Evolutionary conservation across 805 yeast genomes (phyloP).

Genomic region (Candida palmyrensis): DNA sequence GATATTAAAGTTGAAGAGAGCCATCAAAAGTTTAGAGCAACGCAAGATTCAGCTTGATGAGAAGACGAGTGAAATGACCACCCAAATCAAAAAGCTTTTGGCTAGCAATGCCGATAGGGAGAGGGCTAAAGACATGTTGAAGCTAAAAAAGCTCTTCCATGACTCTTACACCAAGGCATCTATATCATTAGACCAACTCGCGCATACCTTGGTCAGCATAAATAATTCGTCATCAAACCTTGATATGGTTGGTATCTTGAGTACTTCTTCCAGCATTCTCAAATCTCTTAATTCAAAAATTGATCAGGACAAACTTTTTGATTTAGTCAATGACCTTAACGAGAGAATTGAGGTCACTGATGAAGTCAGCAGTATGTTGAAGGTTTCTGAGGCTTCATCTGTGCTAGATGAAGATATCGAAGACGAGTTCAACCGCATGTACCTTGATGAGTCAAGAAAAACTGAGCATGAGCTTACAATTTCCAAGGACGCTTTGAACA

Average conservation of each 20-base stretch:
- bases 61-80: slow-evolving; percentile 14
- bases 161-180: slow-evolving; percentile 15
- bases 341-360: slow-evolving; percentile 23
- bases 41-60: slow-evolving; percentile 15
- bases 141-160: slow-evolving; percentile 6
- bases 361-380: slow-evolving; percentile 22
- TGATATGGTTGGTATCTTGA: slow-evolving; percentile 19
- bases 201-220: slow-evolving; percentile 22
- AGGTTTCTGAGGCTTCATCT: neutral
- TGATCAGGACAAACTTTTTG: slow-evolving; percentile 21
- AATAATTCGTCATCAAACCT: slow-evolving; percentile 30
- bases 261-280: slow-evolving; percentile 20
- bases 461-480: too few relatives aligned
- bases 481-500: too few relatives aligned
- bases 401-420: slow-evolving; percentile 22
- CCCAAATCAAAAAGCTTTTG: slow-evolving; percentile 11
- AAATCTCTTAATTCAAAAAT: slow-evolving; percentile 22
- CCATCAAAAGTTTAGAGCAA: slow-evolving; percentile 13
- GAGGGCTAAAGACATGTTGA: slow-evolving; percentile 1
- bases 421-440: slow-evolving; percentile 24
- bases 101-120: neutral
- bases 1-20: slow-evolving; percentile 21
- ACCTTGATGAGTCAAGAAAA: too few relatives aligned
- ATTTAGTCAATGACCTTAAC: slow-evolving; percentile 22
- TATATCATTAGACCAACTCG: slow-evolving; percentile 16